A percentile compares a stretch with the other conserved stretches of the same genome.
Evolutionary conservation across 805 yeast genomes (phyloP).

Genomic region (Lipomyces spencermartinsiae): DNA sequence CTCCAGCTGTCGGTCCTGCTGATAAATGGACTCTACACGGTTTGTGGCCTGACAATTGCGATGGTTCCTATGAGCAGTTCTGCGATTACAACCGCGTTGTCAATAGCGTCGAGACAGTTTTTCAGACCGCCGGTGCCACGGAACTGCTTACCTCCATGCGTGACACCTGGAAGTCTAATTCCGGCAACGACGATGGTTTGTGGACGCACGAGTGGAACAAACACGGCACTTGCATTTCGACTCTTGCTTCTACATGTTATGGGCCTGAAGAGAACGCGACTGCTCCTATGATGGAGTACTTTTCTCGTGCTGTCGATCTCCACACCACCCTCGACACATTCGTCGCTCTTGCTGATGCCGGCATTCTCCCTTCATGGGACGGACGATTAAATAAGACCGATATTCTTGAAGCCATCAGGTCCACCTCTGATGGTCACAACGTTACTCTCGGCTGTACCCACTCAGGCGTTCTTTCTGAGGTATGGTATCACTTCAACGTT

Average conservation of each 20-base stretch:
- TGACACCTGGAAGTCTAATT: conserved; percentile 73
- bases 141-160: conserved; percentile 65
- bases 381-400: conserved; percentile 61
- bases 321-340: conserved; percentile 69
- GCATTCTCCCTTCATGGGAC: conserved; percentile 69
- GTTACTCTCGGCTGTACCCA: conserved; percentile 66
- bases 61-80: conserved; percentile 79
- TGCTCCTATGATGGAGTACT: conserved; percentile 70
- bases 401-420: conserved; percentile 43
- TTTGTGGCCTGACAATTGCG: conserved; percentile 87
- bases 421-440: conserved; percentile 54
- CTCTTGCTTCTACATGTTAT: conserved; percentile 78
- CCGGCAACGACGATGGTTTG: conserved; percentile 68
- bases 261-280: conserved; percentile 42
- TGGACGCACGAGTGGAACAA: conserved; percentile 95
- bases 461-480: conserved; percentile 59
- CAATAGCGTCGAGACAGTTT: conserved; percentile 54
- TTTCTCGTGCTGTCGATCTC: conserved; percentile 62
- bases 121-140: conserved; percentile 51
- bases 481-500: conserved; percentile 82
- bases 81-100: conserved; percentile 71
- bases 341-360: conserved; percentile 67
- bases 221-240: conserved; percentile 90
- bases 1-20: conserved; percentile 73
- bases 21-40: conserved; percentile 84